Base-by-base conservation (phyloP, 1,284 basidiomycete genomes). In the Rhizoctonia solani region DNA sequence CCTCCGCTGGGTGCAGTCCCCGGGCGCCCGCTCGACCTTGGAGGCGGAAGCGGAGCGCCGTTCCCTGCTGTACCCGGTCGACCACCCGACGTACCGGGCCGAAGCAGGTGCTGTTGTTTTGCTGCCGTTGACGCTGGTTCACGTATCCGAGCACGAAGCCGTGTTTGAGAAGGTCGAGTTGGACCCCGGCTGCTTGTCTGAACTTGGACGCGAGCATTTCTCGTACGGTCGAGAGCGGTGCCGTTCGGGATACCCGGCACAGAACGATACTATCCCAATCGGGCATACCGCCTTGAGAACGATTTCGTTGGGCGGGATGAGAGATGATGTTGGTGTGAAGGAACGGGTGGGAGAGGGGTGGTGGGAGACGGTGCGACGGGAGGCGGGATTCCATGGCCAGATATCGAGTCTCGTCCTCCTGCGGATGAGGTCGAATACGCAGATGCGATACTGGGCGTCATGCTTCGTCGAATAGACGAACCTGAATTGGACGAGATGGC, bases 141-240 rank as follows among this genome's bases (percentile, higher is more conserved):
- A 63, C 19, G 21, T 63, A 63, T 11, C 59, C 59, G 27, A 63
- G 49, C 6, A 63, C 59, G 29, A 63, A 63, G 14, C 59, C 59
- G 37, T 63, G 59, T 29, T 23, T 42, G 34, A 63, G 47, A 27
- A 59, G 19, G 25, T 59, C 55, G 21, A 63, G 59, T 21, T 63
- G 30, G 30, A 63, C 49, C 4, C 59, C 59, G 14, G 59, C 59
- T 21, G 59, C 59, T 53, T 63, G 59, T 4, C 14, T 16, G 21
- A 63, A 63, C 25, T 63, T 63, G 59, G 32, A 29, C 19, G 47
- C 59, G 9, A 63, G 37, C 2, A 53, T 21, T 1, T 23, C 3
- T 8, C 59, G 59, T 6, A 63, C 59, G 32, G 59, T 39, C 34
- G 50, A 34, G 49, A 63, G 59, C 6, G 59, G 21, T 3, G 37